Percentiles rank a stretch among this genome's conserved stretches.
Evolutionary conservation across 129 eudicot species (phyloP).

Genomic region (Artemisia tridentata): DNA sequence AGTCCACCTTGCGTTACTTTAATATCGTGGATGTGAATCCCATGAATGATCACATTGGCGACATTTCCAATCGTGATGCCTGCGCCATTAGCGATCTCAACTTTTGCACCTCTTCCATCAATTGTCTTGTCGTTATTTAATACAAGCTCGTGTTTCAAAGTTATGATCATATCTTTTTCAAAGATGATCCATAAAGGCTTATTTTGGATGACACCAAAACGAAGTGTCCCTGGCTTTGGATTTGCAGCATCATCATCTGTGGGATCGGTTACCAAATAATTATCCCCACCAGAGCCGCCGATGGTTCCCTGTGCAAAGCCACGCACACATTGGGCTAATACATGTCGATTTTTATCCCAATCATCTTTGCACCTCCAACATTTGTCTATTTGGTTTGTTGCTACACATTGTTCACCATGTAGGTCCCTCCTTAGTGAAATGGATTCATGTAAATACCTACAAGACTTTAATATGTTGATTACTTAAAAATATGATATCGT

Average conservation of each 20-base stretch:
- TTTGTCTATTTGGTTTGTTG: constrained; percentile 54
- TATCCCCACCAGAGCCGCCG: constrained; percentile 54
- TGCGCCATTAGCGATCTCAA: constrained; percentile 62
- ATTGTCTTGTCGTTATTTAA: constrained; percentile 58
- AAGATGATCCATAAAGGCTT: constrained; percentile 74
- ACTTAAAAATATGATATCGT: too few relatives aligned
- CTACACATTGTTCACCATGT: constrained; percentile 28
- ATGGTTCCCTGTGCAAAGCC: constrained; percentile 54
- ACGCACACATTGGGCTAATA: constrained; percentile 51
- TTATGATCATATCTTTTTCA: constrained; percentile 46
- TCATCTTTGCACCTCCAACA: constrained; percentile 66
- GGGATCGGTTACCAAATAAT: constrained; percentile 56
- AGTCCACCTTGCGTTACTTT: constrained; percentile 39
- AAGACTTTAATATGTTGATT: not conserved
- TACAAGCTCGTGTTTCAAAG: constrained; percentile 47
- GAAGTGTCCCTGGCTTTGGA: constrained; percentile 66
- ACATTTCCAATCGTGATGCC: constrained; percentile 50
- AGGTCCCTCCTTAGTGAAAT: constrained; percentile 46
- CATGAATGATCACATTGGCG: constrained; percentile 63
- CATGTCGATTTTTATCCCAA: constrained; percentile 54
- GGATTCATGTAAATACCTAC: constrained; percentile 8
- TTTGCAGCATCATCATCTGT: constrained; percentile 40
- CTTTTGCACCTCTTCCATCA: constrained; percentile 65
- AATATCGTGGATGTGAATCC: constrained; percentile 51
- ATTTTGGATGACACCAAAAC: constrained; percentile 57